Evolutionary conservation across 2,329 filamentous ascomycete genomes (phyloP), one percentile per base, ranked within the genome.

Genomic region (Hypoxylon sp.): DNA sequence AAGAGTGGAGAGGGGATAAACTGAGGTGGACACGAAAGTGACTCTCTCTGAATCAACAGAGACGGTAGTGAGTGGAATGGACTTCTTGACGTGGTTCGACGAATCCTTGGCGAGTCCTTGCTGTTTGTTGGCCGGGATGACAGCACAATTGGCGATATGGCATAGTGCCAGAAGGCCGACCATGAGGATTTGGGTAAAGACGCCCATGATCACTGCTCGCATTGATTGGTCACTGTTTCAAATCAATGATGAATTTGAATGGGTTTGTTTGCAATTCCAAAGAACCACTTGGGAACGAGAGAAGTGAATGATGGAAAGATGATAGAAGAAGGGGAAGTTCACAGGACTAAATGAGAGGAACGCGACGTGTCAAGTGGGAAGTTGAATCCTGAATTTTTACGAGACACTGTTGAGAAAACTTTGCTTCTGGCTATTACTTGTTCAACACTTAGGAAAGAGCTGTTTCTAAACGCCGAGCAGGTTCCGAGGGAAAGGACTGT

Each of bases 131-230:
- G 23, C 19, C 32, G 57, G 47, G 23, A 46, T 19, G 23, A 47
- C 63, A 32, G 62, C 48, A 34, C 48, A 65, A 8, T 55, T 34
- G 12, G 29, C 50, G 53, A 67, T 45, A 23, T 69, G 55, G 67
- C 52, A 69, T 46, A 71, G 27, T 48, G 65, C 71, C 67, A 73
- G 43, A 41, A 73, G 48, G 66, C 61, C 54, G 47, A 51, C 23
- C 37, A 71, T 50, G 51, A 72, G 43, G 48, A 68, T 65, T 54
- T 23, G 52, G 32, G 53, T 2, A 30, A 61, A 61, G n/a, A 25
- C 19, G 23, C 65, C 50, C 64, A 70, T 66, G 29, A 19, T 47
- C 41, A 25, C 21, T 21, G 8, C n/a, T 57, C 41, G 30, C 9
- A 16, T 27, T 29, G 52, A 14, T 39, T 27, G 34, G 21, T 27